Evolutionary conservation across 306 rosid genomes (phyloP).

Genomic region (Bauhinia variegata): DNA sequence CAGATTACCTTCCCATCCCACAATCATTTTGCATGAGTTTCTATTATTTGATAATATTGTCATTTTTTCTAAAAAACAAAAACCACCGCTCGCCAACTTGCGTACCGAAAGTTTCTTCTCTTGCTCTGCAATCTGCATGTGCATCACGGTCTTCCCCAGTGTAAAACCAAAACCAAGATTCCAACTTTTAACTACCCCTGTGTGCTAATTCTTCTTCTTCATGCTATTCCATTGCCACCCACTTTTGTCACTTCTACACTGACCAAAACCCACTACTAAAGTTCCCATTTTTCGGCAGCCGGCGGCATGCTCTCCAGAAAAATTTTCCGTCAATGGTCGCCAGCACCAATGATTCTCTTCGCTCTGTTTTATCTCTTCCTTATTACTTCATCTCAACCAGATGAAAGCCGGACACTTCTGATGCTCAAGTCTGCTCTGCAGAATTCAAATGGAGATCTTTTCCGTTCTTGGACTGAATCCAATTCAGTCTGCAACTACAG

Average conservation of each 20-base stretch:
- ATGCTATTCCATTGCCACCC: slow-evolving; percentile 6
- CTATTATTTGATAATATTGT: too few species aligned
- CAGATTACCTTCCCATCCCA: too few species aligned
- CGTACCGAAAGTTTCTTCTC: slow-evolving; percentile 2
- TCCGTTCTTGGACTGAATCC: slow-evolving; percentile 57
- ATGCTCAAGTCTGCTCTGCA: slow-evolving; percentile 55
- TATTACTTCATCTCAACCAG: slow-evolving; percentile 36
- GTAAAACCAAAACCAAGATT: slow-evolving; percentile 35
- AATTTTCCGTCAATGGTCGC: slow-evolving; percentile 32
- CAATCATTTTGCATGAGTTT: too few species aligned
- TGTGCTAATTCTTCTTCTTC: neutral
- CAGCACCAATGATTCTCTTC: slow-evolving; percentile 15
- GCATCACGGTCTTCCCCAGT: too few species aligned
- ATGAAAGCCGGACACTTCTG: slow-evolving; percentile 56
- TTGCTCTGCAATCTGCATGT: slow-evolving; percentile 33
- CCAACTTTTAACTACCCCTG: slow-evolving; percentile 20
- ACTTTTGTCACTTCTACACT: too few species aligned
- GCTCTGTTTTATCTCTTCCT: slow-evolving; percentile 46
- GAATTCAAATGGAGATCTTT: slow-evolving; percentile 37
- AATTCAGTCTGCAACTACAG: slow-evolving; percentile 54
- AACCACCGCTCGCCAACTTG: slow-evolving; percentile 29
- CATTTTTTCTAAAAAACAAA: too few species aligned
- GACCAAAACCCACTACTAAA: neutral
- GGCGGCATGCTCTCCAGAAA: slow-evolving; percentile 48
- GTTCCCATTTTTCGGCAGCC: slow-evolving; percentile 1